Percentiles rank a stretch among this genome's conserved stretches.
Conservation (phyloP, 2,329 filamentous ascomycete species). For the Atkinsonella texensis region DNA sequence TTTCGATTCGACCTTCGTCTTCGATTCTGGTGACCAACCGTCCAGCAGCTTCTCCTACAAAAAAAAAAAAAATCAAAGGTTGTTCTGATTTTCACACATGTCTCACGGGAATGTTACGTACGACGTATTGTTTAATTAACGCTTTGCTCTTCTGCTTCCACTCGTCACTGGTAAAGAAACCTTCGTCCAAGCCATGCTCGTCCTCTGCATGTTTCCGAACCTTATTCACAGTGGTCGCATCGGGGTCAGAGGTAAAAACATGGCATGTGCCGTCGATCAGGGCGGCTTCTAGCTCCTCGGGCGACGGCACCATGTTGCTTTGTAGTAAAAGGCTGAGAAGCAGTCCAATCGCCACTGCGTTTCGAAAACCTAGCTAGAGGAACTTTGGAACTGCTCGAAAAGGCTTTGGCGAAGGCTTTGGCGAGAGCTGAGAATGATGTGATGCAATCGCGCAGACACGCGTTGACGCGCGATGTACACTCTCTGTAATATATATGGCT, state of each 20-base stretch:
- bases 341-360: background rate
- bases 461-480: background rate
- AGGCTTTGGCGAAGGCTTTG: background rate
- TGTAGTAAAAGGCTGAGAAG: background rate
- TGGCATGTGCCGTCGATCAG: constrained; percentile 34
- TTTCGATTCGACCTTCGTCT: constrained; percentile 15
- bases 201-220: constrained; percentile 41
- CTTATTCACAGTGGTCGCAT: constrained; percentile 42
- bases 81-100: background rate
- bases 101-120: constrained; percentile 22
- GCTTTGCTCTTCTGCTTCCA: constrained; percentile 50
- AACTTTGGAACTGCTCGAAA: background rate
- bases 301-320: constrained; percentile 20
- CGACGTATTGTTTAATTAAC: constrained; percentile 43
- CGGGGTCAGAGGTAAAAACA: constrained; percentile 31
- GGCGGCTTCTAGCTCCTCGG: constrained; percentile 30
- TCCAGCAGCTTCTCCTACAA: constrained; percentile 24
- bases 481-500: background rate
- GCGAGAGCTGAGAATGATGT: background rate
- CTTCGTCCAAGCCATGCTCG: constrained; percentile 33
- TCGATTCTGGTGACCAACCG: constrained; percentile 20
- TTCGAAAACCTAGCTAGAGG: background rate
- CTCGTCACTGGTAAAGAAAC: constrained; percentile 34
- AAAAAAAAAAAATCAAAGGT: background rate
- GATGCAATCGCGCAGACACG: background rate